Conservation (phyloP, 306 rosid species). For the Fragaria iinumae region DNA sequence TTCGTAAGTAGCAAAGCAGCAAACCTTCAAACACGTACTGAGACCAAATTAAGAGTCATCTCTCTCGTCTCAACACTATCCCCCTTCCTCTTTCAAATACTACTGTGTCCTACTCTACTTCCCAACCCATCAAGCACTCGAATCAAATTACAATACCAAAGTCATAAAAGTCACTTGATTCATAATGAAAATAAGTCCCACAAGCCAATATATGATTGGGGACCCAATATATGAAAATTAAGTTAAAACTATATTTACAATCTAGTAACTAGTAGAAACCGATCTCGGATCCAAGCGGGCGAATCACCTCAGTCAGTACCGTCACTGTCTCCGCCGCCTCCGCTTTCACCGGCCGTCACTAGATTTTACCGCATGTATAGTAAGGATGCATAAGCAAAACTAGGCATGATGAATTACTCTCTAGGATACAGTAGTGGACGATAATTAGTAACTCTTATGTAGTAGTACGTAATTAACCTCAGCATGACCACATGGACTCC, state of each 20-base stretch:
- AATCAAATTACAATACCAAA: constrained; percentile 16
- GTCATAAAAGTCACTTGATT: neutral
- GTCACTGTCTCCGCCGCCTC: constrained; percentile 42
- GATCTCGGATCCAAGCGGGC: constrained; percentile 42
- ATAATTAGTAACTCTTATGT: neutral
- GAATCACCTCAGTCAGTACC: constrained; percentile 46
- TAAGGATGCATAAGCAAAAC: constrained; percentile 12
- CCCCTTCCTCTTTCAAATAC: neutral
- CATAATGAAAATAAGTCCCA: constrained; percentile 3
- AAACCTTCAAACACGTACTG: neutral
- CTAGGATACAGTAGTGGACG: too few relatives aligned
- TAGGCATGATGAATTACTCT: constrained; percentile 16
- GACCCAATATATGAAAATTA: constrained; percentile 1
- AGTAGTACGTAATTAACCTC: constrained; percentile 3
- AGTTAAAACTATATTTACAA: constrained; percentile 41
- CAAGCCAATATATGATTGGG: constrained; percentile 12
- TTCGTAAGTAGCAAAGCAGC: neutral
- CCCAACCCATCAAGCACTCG: neutral
- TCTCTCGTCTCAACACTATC: neutral
- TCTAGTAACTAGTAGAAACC: constrained; percentile 12
- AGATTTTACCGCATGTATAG: neutral
- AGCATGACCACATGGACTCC: constrained; percentile 61
- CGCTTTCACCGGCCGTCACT: constrained; percentile 34
- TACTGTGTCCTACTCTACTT: neutral
- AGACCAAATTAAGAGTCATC: neutral